Conservation (phyloP, 345 rosid genomes). For the Acer yangbiense region DNA sequence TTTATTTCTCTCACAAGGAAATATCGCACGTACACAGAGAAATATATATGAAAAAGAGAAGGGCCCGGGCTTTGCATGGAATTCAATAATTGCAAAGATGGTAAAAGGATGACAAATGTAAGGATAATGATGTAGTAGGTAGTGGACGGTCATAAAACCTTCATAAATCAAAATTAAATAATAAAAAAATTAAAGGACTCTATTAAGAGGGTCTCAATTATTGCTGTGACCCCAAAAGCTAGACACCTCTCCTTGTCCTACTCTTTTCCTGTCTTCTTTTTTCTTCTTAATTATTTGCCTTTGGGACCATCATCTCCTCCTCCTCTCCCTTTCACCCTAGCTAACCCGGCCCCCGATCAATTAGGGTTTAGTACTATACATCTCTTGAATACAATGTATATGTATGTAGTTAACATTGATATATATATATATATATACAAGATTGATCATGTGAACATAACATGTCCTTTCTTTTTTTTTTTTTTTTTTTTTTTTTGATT, state of each 20-base stretch:
- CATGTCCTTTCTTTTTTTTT: too few relatives aligned
- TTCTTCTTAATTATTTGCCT: not conserved
- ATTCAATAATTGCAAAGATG: slow-evolving; percentile 22
- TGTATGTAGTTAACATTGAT: too few relatives aligned
- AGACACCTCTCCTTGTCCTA: slow-evolving; percentile 4
- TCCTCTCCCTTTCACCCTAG: not conserved
- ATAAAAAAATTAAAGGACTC: not conserved
- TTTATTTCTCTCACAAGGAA: too few relatives aligned
- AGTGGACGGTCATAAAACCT: slow-evolving; percentile 4
- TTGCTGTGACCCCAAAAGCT: slow-evolving; percentile 18
- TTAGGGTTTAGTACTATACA: too few relatives aligned
- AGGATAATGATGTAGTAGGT: slow-evolving; percentile 6
- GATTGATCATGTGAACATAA: too few relatives aligned
- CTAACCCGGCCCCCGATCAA: not conserved
- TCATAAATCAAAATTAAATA: not conserved
- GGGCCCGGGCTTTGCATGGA: slow-evolving; percentile 2
- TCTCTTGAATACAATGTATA: not conserved
- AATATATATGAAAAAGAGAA: not conserved
- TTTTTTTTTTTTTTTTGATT: too few relatives aligned
- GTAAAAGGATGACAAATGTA: slow-evolving; percentile 24
- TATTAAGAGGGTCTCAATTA: slow-evolving; percentile 9
- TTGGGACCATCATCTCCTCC: not conserved
- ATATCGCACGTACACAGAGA: not conserved
- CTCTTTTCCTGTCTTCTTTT: slow-evolving; percentile 1
- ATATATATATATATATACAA: too few relatives aligned